Evolutionary conservation across 2,329 filamentous ascomycete species (phyloP).

Genomic region (Aureobasidium sp.): DNA sequence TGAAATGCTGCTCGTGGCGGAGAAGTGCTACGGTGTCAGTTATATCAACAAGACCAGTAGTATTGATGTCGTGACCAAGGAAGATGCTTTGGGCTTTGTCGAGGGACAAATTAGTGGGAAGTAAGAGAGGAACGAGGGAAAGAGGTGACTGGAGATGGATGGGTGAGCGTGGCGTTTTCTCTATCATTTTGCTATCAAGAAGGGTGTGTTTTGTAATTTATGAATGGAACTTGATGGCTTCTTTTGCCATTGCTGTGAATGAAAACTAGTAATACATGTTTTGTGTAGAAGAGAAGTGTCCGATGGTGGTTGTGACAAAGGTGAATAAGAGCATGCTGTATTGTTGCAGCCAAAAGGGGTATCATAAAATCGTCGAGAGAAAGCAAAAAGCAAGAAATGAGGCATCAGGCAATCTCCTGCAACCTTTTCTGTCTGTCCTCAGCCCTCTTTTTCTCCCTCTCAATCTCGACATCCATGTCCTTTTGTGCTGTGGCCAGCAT

Average conservation of each 20-base stretch:
- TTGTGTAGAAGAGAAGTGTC: neutral
- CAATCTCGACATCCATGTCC: slow-evolving; percentile 15
- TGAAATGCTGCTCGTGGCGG: slow-evolving; percentile 89
- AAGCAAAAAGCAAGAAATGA: neutral
- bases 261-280: neutral
- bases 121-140: slow-evolving; percentile 1
- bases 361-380: neutral
- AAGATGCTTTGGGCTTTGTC: slow-evolving; percentile 87
- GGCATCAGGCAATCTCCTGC: neutral
- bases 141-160: neutral
- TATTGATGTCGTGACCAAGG: slow-evolving; percentile 80
- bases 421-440: slow-evolving; percentile 14
- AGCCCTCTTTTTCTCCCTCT: slow-evolving; percentile 12
- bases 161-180: neutral
- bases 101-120: slow-evolving; percentile 58
- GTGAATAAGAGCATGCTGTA: neutral
- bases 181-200: neutral
- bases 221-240: neutral
- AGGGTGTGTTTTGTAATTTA: neutral
- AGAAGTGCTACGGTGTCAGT: slow-evolving; percentile 96
- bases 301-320: neutral
- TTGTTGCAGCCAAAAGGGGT: neutral
- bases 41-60: slow-evolving; percentile 88
- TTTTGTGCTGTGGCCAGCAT: slow-evolving; percentile 15
- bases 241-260: neutral